Base-by-base conservation (phyloP, 208 protist genomes). In the Novymonas esmeraldas region DNA sequence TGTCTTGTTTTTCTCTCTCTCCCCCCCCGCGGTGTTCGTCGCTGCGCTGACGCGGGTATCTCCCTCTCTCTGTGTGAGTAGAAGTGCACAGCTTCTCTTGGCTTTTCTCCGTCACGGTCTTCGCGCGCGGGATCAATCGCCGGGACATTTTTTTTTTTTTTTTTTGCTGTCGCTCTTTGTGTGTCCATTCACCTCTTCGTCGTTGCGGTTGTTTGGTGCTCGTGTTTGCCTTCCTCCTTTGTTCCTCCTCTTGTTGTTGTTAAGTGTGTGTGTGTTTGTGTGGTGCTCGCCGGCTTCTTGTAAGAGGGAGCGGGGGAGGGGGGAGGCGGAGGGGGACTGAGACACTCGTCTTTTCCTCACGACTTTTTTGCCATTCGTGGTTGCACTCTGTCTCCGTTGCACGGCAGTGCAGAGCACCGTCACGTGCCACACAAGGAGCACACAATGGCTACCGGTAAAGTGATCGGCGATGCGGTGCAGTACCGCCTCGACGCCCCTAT, bases 401-500 rank as follows among this genome's bases (percentile, higher is more conserved):
- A 41, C 45, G n/a, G 22, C 45, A 20, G 59, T 13, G 20, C 11
- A 41, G 29, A 29, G 14, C 39, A 34, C 31, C 34, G 1, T 20
- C 28, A 41, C 33, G 20, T 33, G 6, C 11, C 38, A 11, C 34
- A 29, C 38, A 44, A 36, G 22, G 18, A 3, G 0, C 38, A 13
- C 9, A 59, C 20, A 38, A 89, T 89, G 84, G 62, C 73, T 3
- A 48, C 29, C 9, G 78, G 78, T 6, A 93, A 93, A 59, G 78
- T 92, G 24, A 49, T 92, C 44, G 82, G 79, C 1, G 79, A 86
- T 34, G 70, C 26, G 42, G 66, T 73, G 50, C 76, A 74, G 61
- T 95, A 95, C 58, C 78, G 75, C 36, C 76, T 95, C 44, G 82
- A 81, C 2, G 69, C 70, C 44, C 51, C 60, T 1, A 74, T 95